A percentile compares a stretch with the other conserved stretches of the same genome.
These are phyloP conservation scores for Suillus americanus DNA, from an alignment of 768 basidiomycete species.

Conservation along the genomic window DNA sequence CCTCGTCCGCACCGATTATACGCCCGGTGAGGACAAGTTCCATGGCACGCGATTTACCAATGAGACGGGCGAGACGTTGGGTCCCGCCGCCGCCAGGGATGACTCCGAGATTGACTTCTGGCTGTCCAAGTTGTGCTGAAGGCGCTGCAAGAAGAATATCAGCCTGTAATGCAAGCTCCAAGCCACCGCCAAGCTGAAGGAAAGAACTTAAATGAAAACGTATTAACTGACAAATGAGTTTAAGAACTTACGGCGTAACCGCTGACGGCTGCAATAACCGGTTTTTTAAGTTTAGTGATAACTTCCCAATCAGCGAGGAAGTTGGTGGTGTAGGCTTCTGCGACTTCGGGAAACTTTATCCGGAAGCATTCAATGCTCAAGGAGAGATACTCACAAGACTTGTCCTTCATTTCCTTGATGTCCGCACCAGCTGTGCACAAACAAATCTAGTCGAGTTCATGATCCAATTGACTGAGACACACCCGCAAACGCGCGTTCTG, in stretches of 20 bases:
- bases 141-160: slow-evolving; percentile 93
- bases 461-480: slow-evolving; percentile 21
- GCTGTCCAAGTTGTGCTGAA: slow-evolving; percentile 91
- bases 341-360: slow-evolving; percentile 42
- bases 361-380: background rate
- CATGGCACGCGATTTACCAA: slow-evolving; percentile 95
- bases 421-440: slow-evolving; percentile 80
- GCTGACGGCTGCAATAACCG: slow-evolving; percentile 94
- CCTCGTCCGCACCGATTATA: slow-evolving; percentile 76
- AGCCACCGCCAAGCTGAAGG: slow-evolving; percentile 89
- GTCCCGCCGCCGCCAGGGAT: slow-evolving; percentile 96
- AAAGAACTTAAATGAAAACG: background rate
- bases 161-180: slow-evolving; percentile 94
- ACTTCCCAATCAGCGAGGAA: slow-evolving; percentile 86
- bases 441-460: slow-evolving; percentile 1
- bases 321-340: slow-evolving; percentile 84
- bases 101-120: slow-evolving; percentile 93
- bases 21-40: slow-evolving; percentile 91
- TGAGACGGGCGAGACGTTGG: slow-evolving; percentile 79
- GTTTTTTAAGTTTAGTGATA: slow-evolving; percentile 77
- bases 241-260: slow-evolving; percentile 77
- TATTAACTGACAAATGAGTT: background rate
- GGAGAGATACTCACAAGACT: slow-evolving; percentile 60
- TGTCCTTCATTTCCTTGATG: slow-evolving; percentile 99
- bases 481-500: slow-evolving; percentile 93